Conservation (phyloP, 2,329 filamentous ascomycete species). For the Metarhizium anisopliae region DNA sequence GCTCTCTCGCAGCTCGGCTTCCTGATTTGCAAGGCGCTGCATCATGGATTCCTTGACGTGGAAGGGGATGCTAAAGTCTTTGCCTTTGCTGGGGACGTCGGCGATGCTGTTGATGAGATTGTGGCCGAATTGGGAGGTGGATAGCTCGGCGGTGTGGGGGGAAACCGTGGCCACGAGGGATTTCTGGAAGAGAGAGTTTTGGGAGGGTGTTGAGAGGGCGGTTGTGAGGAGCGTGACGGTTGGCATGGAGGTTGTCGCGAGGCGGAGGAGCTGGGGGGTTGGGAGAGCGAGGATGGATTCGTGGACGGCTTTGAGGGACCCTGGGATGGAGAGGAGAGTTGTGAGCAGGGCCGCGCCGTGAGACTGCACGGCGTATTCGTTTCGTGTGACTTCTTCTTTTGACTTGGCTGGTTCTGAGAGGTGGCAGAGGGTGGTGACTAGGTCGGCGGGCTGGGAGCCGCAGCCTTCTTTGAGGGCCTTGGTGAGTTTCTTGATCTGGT, state of each 20-base stretch:
- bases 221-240: slow-evolving; percentile 42
- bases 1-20: slow-evolving; percentile 40
- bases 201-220: slow-evolving; percentile 37
- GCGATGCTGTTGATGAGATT: slow-evolving; percentile 41
- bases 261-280: slow-evolving; percentile 45
- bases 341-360: slow-evolving; percentile 80
- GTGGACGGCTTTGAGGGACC: slow-evolving; percentile 64
- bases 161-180: slow-evolving; percentile 38
- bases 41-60: slow-evolving; percentile 50
- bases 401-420: slow-evolving; percentile 20
- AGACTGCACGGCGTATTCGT: slow-evolving; percentile 42
- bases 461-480: slow-evolving; percentile 39
- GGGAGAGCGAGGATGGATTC: slow-evolving; percentile 56
- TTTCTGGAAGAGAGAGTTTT: slow-evolving; percentile 47
- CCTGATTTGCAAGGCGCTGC: slow-evolving; percentile 35
- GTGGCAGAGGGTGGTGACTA: slow-evolving; percentile 41
- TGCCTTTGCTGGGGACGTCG: slow-evolving; percentile 38
- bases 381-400: slow-evolving; percentile 31
- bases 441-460: slow-evolving; percentile 34
- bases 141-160: slow-evolving; percentile 36
- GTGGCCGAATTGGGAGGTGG: slow-evolving; percentile 41
- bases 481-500: slow-evolving; percentile 39
- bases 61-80: slow-evolving; percentile 41
- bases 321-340: slow-evolving; percentile 66
- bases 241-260: slow-evolving; percentile 50